Evolutionary conservation across 495 filamentous ascomycete genomes (phyloP), one percentile per base, ranked within the genome.

Genomic region (Penicillium odoratum): DNA sequence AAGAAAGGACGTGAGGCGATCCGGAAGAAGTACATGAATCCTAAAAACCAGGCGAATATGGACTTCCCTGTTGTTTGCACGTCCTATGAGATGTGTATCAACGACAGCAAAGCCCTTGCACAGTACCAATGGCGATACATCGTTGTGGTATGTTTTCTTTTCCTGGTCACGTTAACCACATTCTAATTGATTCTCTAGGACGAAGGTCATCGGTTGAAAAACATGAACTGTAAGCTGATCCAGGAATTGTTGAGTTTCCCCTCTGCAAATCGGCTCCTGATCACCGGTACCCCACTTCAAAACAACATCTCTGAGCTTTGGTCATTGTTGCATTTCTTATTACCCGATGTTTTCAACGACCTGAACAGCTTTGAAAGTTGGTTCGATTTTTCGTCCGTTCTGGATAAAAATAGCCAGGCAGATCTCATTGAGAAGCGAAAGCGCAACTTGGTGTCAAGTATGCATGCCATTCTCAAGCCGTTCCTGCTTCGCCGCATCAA

Each of bases 291-390:
- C 2, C 94, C 94, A 0, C 98, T 98, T 64, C 94, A 98, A 69
- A 98, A 98, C 73, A 98, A 98, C 69, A 88, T 98, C 18, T 80
- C 96, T 5, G 94, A 98, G 67, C 79, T 98, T n/a, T 98, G 94
- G 94, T 98, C 95, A 0, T 82, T 98, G 7, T 97, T 98, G 64
- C 95, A 98, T 72, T 98, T 98, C 77, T 75, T 98, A 56, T 98
- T 98, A 93, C 94, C 94, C 3, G 93, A 95, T 9, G 98, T 98
- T 81, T 77, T 98, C 7, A 95, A 94, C 15, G 90, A 93, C 0
- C 77, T 96, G 40, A 93, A 98, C 68, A 85, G 94, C 18, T 98
- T 98, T 61, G 93, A 95, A 13, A 93, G 88, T 69, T 90, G 94
- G 28, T 95, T 92, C 71, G 89, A 89, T 74, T 97, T 97, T 72